phyloP scores from a whole-genome alignment of 2,329 filamentous ascomycete genomes.

The Aspergillus sp. region DNA sequence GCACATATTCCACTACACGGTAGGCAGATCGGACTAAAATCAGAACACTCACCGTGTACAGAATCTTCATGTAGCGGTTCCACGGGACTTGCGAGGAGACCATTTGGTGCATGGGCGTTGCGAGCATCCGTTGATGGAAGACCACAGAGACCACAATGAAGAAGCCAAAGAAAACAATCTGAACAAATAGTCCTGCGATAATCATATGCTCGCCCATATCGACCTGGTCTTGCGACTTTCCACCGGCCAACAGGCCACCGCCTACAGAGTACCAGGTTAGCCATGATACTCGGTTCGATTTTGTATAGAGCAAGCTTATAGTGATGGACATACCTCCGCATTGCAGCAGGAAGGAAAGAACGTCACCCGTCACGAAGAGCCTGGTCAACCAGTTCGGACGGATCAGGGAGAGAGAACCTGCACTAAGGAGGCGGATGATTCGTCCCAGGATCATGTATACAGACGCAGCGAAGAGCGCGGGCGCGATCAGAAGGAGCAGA shows the following conservation, averaged over 20 bases:
- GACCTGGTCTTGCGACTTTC: neutral
- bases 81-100: constrained; percentile 11
- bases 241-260: constrained; percentile 1
- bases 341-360: constrained; percentile 32
- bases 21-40: constrained; percentile 46
- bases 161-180: constrained; percentile 24
- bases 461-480: constrained; percentile 39
- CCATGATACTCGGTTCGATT: constrained; percentile 6
- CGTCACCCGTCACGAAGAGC: constrained; percentile 33
- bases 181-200: constrained; percentile 23
- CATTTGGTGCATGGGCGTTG: constrained; percentile 11
- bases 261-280: constrained; percentile 16
- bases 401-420: constrained; percentile 32
- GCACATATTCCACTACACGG: constrained; percentile 48
- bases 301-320: neutral
- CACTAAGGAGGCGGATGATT: constrained; percentile 31
- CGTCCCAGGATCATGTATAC: constrained; percentile 42
- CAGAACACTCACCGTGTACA: constrained; percentile 22
- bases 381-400: constrained; percentile 36
- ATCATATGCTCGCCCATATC: constrained; percentile 9
- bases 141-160: constrained; percentile 20
- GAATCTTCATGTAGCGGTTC: constrained; percentile 12
- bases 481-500: constrained; percentile 36
- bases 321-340: constrained; percentile 19
- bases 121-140: constrained; percentile 21